Conservation (phyloP, 1,139 yeast genomes). For the Geotrichum carabidarum region DNA sequence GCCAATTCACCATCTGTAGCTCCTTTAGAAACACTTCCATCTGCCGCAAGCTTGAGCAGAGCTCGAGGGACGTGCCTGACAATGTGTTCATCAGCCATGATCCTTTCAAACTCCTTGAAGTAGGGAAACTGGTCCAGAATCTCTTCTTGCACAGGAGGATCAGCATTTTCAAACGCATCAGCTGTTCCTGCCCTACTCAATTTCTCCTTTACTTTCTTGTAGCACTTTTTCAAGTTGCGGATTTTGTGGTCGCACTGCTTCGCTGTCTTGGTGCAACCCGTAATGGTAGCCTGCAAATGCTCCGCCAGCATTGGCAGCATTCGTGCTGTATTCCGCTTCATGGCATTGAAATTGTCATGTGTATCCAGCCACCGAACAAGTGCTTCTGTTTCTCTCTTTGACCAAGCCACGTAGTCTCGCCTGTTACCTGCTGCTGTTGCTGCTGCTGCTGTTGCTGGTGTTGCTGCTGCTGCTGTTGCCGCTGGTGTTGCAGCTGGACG, state of each 20-base stretch:
- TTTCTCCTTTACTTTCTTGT: slow-evolving; percentile 17
- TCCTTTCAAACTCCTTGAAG: slow-evolving; percentile 16
- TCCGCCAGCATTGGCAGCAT: slow-evolving; percentile 20
- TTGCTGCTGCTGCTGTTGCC: not conserved
- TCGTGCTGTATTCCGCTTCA: slow-evolving; percentile 18
- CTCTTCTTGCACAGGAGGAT: slow-evolving; percentile 10
- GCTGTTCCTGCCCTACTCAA: slow-evolving; percentile 5
- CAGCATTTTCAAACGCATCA: slow-evolving; percentile 7
- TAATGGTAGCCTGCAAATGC: slow-evolving; percentile 10
- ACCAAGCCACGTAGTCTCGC: slow-evolving; percentile 21
- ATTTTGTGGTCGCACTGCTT: slow-evolving; percentile 21
- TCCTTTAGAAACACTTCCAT: not conserved
- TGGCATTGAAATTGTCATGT: slow-evolving; percentile 17
- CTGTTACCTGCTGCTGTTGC: slow-evolving; percentile 8
- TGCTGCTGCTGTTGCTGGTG: not conserved
- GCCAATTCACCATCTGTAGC: not conserved
- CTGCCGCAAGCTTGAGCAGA: slow-evolving; percentile 10
- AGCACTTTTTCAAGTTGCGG: slow-evolving; percentile 18
- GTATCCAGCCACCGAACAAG: slow-evolving; percentile 18
- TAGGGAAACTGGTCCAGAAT: slow-evolving; percentile 19
- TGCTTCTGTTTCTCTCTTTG: slow-evolving; percentile 19
- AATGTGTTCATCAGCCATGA: slow-evolving; percentile 18
- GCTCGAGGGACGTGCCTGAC: slow-evolving; percentile 10
- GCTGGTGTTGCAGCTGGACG: not conserved
- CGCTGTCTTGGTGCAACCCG: slow-evolving; percentile 20